Conservation (phyloP, 768 basidiomycete genomes). For the Tephrocybe sp. region DNA sequence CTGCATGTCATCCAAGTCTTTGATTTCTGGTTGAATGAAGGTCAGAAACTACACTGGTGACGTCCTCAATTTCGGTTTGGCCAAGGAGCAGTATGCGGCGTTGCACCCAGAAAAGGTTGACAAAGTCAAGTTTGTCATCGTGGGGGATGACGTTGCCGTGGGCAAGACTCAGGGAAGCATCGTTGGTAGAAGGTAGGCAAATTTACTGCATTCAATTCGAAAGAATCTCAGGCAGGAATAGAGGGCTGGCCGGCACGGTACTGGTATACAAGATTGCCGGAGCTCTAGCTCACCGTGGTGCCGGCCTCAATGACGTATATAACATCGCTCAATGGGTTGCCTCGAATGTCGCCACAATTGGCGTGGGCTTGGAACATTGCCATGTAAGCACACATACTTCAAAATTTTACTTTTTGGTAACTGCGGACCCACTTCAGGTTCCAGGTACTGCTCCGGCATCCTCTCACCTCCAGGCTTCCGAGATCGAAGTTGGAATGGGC, state of each 20-base stretch:
- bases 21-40: background rate
- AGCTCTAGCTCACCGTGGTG: constrained; percentile 70
- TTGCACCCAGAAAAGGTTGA: constrained; percentile 64
- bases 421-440: constrained; percentile 46
- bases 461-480: constrained; percentile 53
- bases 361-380: constrained; percentile 85
- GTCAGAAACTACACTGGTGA: constrained; percentile 86
- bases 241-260: constrained; percentile 79
- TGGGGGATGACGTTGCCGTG: constrained; percentile 90
- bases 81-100: constrained; percentile 80
- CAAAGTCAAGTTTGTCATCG: constrained; percentile 71
- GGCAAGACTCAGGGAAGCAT: constrained; percentile 77
- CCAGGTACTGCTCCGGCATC: constrained; percentile 67
- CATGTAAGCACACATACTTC: constrained; percentile 47
- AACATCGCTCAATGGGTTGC: constrained; percentile 63
- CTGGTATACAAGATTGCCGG: constrained; percentile 91
- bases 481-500: constrained; percentile 88
- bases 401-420: background rate
- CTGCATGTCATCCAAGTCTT: background rate
- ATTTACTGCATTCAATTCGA: background rate
- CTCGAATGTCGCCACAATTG: constrained; percentile 73
- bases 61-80: constrained; percentile 87
- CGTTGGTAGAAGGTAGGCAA: constrained; percentile 70
- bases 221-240: constrained; percentile 23
- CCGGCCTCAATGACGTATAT: constrained; percentile 66